phyloP scores from a whole-genome alignment of 768 basidiomycete species.

The Tylopilus balloui region DNA sequence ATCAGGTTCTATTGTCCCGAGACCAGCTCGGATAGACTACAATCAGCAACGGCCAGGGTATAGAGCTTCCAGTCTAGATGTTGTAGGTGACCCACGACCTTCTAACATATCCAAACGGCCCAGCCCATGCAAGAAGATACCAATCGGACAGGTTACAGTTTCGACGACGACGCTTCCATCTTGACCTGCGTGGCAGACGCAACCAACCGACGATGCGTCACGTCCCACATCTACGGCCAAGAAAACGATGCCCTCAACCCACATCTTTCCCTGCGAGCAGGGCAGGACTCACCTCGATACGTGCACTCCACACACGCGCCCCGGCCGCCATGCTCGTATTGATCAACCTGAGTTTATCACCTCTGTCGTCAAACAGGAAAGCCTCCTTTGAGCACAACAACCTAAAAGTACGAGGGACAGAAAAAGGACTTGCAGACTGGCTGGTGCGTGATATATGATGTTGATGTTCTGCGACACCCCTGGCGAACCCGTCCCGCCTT shows the following conservation, averaged over 20 bases:
- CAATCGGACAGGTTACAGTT: slow-evolving; percentile 8
- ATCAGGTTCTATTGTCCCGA: too few species aligned
- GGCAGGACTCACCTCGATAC: slow-evolving; percentile 36
- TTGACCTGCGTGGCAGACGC: slow-evolving; percentile 41
- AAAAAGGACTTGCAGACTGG: slow-evolving; percentile 31
- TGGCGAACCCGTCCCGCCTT: slow-evolving; percentile 25
- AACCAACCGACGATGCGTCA: slow-evolving; percentile 35
- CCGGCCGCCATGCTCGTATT: slow-evolving; percentile 35
- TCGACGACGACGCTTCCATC: slow-evolving; percentile 28
- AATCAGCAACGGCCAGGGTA: too few species aligned
- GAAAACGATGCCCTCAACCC: neutral
- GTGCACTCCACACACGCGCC: slow-evolving; percentile 28
- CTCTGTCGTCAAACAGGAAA: slow-evolving; percentile 31
- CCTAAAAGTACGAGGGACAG: neutral
- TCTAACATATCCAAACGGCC: too few species aligned
- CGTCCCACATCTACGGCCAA: slow-evolving; percentile 40
- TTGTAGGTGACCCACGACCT: too few species aligned
- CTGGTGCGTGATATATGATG: slow-evolving; percentile 42
- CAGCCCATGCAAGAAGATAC: neutral
- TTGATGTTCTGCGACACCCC: slow-evolving; percentile 47
- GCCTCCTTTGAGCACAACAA: neutral
- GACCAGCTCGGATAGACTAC: too few species aligned
- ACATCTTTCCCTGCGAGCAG: too few species aligned
- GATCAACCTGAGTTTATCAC: slow-evolving; percentile 41
- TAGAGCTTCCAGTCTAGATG: too few species aligned